phyloP scores from a whole-genome alignment of 75 land plant genomes.

The Cunninghamia lanceolata region DNA sequence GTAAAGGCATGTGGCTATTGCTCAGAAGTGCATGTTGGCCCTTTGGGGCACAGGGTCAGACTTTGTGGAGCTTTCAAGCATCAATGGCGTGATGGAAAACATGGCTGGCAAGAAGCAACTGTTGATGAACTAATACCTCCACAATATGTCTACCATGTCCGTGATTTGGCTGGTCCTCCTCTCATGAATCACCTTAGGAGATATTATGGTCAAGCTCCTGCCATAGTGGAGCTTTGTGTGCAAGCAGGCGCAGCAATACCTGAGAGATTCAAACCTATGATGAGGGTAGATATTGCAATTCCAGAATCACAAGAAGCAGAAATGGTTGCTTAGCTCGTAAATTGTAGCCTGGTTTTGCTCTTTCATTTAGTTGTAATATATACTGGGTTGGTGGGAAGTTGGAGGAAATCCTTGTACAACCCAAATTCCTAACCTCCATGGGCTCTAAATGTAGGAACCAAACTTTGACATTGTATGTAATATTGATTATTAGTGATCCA shows the following conservation, averaged over 20 bases:
- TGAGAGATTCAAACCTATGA: constrained; percentile 57
- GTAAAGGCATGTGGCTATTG: constrained; percentile 89
- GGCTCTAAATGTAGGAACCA: not conserved
- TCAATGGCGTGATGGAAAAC: constrained; percentile 77
- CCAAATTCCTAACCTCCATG: not conserved
- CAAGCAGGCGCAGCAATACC: constrained; percentile 81
- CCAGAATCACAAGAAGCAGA: constrained; percentile 55
- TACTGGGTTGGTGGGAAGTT: not conserved
- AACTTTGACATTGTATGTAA: not conserved
- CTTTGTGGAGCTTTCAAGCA: constrained; percentile 74
- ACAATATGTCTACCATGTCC: constrained; percentile 79
- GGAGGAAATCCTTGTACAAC: not conserved
- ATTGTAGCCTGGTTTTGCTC: not conserved
- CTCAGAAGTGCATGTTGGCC: constrained; percentile 80
- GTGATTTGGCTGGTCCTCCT: constrained; percentile 57
- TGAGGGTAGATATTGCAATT: constrained; percentile 65
- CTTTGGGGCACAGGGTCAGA: constrained; percentile 71
- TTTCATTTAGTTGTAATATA: not conserved
- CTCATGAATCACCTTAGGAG: constrained; percentile 38
- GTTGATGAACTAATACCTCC: constrained; percentile 73
- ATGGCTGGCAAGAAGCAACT: constrained; percentile 87
- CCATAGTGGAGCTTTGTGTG: constrained; percentile 74
- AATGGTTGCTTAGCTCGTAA: constrained; percentile 33
- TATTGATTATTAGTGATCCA: not conserved
- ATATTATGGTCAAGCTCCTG: constrained; percentile 81